Conservation (phyloP, 2,329 filamentous ascomycete genomes). For the Zasmidium citrigriseum region DNA sequence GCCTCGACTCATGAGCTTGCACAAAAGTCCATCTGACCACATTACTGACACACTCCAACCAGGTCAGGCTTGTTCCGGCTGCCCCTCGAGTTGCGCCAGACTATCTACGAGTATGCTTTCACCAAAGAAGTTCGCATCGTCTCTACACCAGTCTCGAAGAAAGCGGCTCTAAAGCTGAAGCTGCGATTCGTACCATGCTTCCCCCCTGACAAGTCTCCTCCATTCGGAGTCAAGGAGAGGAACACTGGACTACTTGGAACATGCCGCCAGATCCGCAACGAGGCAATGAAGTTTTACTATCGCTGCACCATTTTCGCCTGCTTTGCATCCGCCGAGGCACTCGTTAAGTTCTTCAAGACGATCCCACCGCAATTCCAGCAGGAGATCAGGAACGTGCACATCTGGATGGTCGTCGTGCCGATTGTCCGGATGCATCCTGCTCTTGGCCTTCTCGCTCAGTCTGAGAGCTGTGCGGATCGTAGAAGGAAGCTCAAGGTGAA, state of each 20-base stretch:
- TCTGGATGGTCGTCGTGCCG: background rate
- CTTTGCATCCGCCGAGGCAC: background rate
- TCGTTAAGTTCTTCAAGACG: background rate
- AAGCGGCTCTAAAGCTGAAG: background rate
- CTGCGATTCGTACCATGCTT: background rate
- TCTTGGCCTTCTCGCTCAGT: too few species aligned
- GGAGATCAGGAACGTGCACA: slow-evolving; percentile 1
- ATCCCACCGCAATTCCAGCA: background rate
- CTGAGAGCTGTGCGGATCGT: background rate
- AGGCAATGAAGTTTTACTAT: slow-evolving; percentile 2
- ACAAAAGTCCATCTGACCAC: too few species aligned
- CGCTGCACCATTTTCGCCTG: background rate
- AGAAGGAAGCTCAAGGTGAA: background rate
- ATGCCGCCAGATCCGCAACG: background rate
- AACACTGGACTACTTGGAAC: background rate
- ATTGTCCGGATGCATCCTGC: background rate
- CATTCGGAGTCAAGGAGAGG: background rate
- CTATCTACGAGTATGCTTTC: background rate
- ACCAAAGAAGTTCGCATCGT: background rate
- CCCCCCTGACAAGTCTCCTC: background rate
- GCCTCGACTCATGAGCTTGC: too few species aligned
- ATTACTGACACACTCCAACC: background rate
- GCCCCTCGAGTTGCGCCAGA: background rate
- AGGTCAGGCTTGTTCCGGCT: background rate
- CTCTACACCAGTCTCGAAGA: background rate